phyloP scores from a whole-genome alignment of 2,329 filamentous ascomycete species.

The Alternaria novae-zelandiae region DNA sequence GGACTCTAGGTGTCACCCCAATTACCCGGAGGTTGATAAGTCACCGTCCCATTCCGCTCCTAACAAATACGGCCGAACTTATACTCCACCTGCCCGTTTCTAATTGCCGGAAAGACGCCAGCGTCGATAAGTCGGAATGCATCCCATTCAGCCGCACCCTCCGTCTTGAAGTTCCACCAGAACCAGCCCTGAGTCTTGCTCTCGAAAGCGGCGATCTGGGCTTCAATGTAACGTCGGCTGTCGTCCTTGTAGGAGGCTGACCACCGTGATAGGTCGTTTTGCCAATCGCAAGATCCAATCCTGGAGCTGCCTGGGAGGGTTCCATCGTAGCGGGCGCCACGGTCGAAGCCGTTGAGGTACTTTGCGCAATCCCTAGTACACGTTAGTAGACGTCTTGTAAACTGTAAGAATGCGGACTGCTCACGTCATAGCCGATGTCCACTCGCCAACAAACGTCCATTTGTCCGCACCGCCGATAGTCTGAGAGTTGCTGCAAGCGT shows the following conservation, averaged over 20 bases:
- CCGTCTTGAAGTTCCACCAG: conserved; percentile 67
- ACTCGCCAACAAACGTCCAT: conserved; percentile 68
- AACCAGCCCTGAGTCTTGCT: conserved; percentile 60
- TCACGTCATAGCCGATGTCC: conserved; percentile 69
- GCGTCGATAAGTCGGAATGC: conserved; percentile 56
- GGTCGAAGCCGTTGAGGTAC: conserved; percentile 61
- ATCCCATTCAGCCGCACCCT: conserved; percentile 61
- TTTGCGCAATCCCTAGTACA: conserved; percentile 55
- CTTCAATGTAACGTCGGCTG: conserved; percentile 60
- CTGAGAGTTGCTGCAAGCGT: conserved; percentile 62
- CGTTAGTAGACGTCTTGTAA: not conserved
- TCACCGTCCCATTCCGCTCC: conserved; percentile 2
- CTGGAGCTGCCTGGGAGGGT: conserved; percentile 55
- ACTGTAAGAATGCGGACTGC: not conserved
- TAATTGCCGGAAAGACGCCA: conserved; percentile 56
- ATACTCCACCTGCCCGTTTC: conserved; percentile 27
- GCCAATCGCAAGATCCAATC: conserved; percentile 63
- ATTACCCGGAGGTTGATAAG: not conserved
- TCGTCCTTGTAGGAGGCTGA: conserved; percentile 53
- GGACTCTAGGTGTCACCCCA: not conserved
- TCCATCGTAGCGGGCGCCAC: conserved; percentile 67
- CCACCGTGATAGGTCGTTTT: conserved; percentile 59
- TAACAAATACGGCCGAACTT: conserved; percentile 29
- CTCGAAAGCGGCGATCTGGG: conserved; percentile 62
- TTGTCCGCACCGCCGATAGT: conserved; percentile 64